Percentiles rank a stretch among this genome's conserved stretches.
Evolutionary conservation across 2,329 filamentous ascomycete species (phyloP).

Genomic region (Blastomyces silverae): DNA sequence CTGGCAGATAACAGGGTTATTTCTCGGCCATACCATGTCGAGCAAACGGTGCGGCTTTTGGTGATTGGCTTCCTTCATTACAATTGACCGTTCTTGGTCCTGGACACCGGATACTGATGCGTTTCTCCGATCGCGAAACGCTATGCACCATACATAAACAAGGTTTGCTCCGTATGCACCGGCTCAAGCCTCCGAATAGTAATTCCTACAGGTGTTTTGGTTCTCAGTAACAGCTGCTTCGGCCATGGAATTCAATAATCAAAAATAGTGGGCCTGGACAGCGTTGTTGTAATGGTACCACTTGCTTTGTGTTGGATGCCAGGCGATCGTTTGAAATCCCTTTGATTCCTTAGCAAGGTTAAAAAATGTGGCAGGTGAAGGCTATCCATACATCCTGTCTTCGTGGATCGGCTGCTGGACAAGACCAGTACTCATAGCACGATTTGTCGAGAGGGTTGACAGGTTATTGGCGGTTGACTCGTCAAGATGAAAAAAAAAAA

Average conservation of each 20-base stretch:
- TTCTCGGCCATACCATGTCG: not conserved
- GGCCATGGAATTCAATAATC: not conserved
- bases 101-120: not conserved
- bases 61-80: conserved; percentile 1
- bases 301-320: no score
- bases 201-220: not conserved
- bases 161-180: not conserved
- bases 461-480: not conserved
- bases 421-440: not conserved
- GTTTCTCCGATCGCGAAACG: not conserved
- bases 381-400: not conserved
- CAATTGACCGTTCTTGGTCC: not conserved
- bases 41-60: not conserved
- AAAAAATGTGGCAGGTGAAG: not conserved
- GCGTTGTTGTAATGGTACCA: no score
- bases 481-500: not conserved
- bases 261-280: not conserved
- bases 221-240: not conserved
- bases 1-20: not conserved
- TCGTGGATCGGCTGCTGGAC: not conserved
- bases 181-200: not conserved
- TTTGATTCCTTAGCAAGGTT: not conserved
- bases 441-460: not conserved
- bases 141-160: not conserved
- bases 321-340: not conserved